These are phyloP conservation scores for Naganishia sp. DNA, from an alignment of 1,284 basidiomycete genomes.

Conservation along the genomic window DNA sequence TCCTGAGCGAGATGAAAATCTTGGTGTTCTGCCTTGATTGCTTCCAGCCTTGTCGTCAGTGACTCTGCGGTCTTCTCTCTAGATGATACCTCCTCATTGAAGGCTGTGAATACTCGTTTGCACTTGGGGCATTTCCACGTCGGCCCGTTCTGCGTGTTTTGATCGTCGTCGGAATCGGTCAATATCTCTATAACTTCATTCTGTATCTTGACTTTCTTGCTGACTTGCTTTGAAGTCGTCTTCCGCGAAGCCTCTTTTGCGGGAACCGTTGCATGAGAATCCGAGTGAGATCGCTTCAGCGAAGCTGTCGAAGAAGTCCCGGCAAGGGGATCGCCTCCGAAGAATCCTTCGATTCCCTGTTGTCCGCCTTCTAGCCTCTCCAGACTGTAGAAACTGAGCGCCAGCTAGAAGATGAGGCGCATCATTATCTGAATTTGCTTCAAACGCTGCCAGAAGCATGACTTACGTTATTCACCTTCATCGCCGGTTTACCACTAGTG, in stretches of 20 bases:
- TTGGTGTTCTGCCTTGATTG: conserved; percentile 69
- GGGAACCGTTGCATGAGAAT: conserved; percentile 26
- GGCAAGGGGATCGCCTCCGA: conserved; percentile 48
- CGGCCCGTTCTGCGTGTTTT: neutral
- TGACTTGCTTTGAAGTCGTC: conserved; percentile 7
- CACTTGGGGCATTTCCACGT: conserved; percentile 2
- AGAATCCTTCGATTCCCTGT: conserved; percentile 81
- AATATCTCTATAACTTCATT: conserved; percentile 51
- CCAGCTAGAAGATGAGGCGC: conserved; percentile 54
- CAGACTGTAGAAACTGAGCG: conserved; percentile 79
- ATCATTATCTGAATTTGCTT: neutral
- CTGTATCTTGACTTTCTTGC: conserved; percentile 9
- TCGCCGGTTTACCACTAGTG: conserved; percentile 42
- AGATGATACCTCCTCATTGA: conserved; percentile 32
- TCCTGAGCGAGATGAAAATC: conserved; percentile 85
- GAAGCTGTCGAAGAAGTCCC: neutral
- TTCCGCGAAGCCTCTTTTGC: neutral
- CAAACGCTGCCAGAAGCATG: neutral
- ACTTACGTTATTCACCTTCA: conserved; percentile 67
- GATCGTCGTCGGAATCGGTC: conserved; percentile 32
- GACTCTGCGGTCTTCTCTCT: conserved; percentile 28
- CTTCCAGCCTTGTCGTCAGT: conserved; percentile 55
- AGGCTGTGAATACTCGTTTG: conserved; percentile 40
- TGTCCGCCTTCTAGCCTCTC: conserved; percentile 79
- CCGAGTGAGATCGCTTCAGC: conserved; percentile 37